phyloP scores from a whole-genome alignment of 257 asterid species.

The Nicotiana benthamiana region DNA sequence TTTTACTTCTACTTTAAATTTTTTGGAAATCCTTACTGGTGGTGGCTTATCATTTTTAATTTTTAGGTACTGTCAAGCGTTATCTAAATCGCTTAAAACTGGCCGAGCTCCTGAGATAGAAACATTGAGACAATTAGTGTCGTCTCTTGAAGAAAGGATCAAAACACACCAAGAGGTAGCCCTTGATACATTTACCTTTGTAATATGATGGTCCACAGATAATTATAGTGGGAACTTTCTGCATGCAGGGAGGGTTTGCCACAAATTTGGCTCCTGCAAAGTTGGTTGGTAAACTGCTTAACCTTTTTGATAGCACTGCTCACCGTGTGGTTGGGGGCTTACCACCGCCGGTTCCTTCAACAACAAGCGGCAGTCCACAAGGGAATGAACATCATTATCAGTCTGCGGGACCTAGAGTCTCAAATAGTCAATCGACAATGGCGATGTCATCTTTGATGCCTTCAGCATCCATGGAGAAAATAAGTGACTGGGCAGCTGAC shows the following conservation, averaged over 20 bases:
- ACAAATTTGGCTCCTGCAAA: slow-evolving; percentile 72
- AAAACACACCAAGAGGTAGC: slow-evolving; percentile 51
- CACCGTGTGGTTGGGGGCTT: slow-evolving; percentile 71
- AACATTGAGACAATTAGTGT: slow-evolving; percentile 48
- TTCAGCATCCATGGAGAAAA: slow-evolving; percentile 59
- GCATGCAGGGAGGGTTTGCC: slow-evolving; percentile 81
- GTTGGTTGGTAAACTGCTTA: slow-evolving; percentile 66
- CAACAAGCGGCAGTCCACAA: slow-evolving; percentile 32
- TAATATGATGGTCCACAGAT: slow-evolving; percentile 1
- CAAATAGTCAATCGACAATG: slow-evolving; percentile 83
- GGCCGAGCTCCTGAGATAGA: slow-evolving; percentile 78
- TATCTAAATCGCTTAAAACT: slow-evolving; percentile 63
- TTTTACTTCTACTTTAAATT: background rate
- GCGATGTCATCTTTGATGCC: slow-evolving; percentile 85
- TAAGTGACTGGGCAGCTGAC: slow-evolving; percentile 53
- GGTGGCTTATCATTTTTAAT: slow-evolving; percentile 11
- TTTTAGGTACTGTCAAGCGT: slow-evolving; percentile 86
- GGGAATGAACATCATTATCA: slow-evolving; percentile 44
- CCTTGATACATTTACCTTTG: background rate
- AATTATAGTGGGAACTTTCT: slow-evolving; percentile 14
- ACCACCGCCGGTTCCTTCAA: slow-evolving; percentile 55
- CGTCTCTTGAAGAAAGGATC: slow-evolving; percentile 84
- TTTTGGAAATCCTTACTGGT: slow-evolving; percentile 6
- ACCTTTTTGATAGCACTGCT: slow-evolving; percentile 72
- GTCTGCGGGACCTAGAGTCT: slow-evolving; percentile 52